Evolutionary conservation across 345 rosid genomes (phyloP).

Genomic region (Populus alba): DNA sequence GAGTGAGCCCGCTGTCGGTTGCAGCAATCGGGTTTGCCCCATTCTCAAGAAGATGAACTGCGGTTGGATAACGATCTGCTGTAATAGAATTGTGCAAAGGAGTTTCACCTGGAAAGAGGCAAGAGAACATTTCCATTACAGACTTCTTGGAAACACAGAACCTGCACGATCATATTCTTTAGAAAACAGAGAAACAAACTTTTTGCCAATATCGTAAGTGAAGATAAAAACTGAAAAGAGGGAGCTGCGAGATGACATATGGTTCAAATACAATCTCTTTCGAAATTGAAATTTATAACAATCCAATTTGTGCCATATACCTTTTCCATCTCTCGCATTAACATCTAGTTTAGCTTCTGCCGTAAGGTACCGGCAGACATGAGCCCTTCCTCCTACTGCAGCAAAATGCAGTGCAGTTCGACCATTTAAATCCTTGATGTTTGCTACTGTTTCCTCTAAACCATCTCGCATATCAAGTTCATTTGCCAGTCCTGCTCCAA

Average conservation of each 20-base stretch:
- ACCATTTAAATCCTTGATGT: background rate
- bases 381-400: conserved; percentile 5
- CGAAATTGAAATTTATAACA: too few species aligned
- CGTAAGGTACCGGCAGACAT: conserved; percentile 16
- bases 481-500: background rate
- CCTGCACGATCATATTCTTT: background rate
- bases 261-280: too few species aligned
- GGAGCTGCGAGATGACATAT: too few species aligned
- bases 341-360: conserved; percentile 10
- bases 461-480: background rate
- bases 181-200: background rate
- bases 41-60: conserved; percentile 22
- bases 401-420: conserved; percentile 19
- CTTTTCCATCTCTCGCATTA: conserved; percentile 8
- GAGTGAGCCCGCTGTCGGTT: background rate
- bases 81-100: conserved; percentile 20
- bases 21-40: conserved; percentile 26
- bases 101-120: conserved; percentile 11
- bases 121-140: background rate
- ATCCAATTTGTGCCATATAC: background rate
- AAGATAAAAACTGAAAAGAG: too few species aligned
- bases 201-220: background rate
- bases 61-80: background rate
- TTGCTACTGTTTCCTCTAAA: background rate
- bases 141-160: background rate